Base-by-base conservation (phyloP, 345 rosid species). In the Hibiscus mutabilis region DNA sequence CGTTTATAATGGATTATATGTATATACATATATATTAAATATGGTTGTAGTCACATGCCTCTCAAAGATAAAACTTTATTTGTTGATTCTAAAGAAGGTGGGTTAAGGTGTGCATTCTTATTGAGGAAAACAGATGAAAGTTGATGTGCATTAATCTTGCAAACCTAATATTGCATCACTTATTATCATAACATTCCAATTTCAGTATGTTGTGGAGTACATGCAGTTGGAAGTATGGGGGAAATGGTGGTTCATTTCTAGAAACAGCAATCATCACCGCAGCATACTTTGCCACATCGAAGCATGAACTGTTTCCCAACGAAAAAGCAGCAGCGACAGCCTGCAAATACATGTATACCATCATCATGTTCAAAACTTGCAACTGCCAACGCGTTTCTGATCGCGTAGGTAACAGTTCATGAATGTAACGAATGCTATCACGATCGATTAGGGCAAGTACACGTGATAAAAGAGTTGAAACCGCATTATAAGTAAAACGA, bases 281-380 rank as follows among this genome's bases (percentile, higher is more conserved):
- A 42, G 15, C 68, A 64, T 12, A 42, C 52, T 64, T 63, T 63
- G 10, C 68, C 51, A 2, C 68, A 37, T 24, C 51, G 51, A 37
- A 37, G 27, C 49, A 18, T 63, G 67, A 62, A 62, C 6, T 47
- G 68, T 19, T 63, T 63, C 49, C 68, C 49, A 2, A 63, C n/a
- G 13, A 63, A 63, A 63, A 37, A 63, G 51, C 68, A 63, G 68
- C 68, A 40, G 4, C 68, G 68, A 63, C 68, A 63, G 4, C 68
- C 68, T 63, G 51, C 51, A 63, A 63, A 63, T 57, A 37, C 66
- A 61, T 11, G 12, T 15, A 31, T n/a, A 33, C 24, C 22, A 9
- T 19, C 51, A 18, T 12, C 4, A 21, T 27, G 29, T 68, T 55
- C 15, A 56, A 77, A 35, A 37, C 18, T 21, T 60, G 42, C 42